Base-by-base conservation (phyloP, 495 filamentous ascomycete species). In the Talaromyces liani region DNA sequence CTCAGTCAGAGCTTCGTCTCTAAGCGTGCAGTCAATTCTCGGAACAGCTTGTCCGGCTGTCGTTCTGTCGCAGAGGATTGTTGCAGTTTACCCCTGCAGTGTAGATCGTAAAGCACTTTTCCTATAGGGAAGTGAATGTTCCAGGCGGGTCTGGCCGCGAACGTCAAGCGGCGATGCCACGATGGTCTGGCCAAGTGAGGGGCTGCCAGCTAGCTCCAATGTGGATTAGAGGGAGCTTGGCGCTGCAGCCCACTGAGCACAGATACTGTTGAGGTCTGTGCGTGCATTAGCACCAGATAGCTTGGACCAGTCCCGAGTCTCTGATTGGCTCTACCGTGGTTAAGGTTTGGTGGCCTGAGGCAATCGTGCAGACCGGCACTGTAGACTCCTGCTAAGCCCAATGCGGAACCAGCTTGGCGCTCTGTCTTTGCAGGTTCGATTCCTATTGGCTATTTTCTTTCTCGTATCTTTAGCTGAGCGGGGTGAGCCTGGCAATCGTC, bases 131-230 rank as follows among this genome's bases (percentile, higher is more conserved):
- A 34, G 36, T 34, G 29, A 29, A 58, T 4, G 31, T 7, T 59
- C 31, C 41, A 39, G 57, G n/a, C 29, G n/a, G n/a, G 34, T n/a
- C 57, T 34, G 31, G 29, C 55, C 55, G 55, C 55, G 55, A 58
- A 58, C 55, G 55, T 58, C 55, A 58, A 29, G 22, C 4, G 27
- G 4, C 25, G 4, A 27, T 53, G 47, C n/a, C n/a, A 51, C 22
- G 47, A 24, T 1, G 22, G n/a, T 29, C 12, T 29, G n/a, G 51
- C 24, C 51, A 27, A 55, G 14, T 55, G 22, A 36, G 33, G 33
- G 33, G 33, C 33, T 33, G 31, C 9, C 31, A 14, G 27, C 49
- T 24, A 22, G 49, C 24, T 8, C 20, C 5, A 22, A 27, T 7
- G 22, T 5, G 9, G 49, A 2, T 27, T 18, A 54, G 18, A 12